A percentile compares a stretch with the other conserved stretches of the same genome.
Evolutionary conservation across 805 yeast species (phyloP).

Genomic region (Candida xiaguanensis): DNA sequence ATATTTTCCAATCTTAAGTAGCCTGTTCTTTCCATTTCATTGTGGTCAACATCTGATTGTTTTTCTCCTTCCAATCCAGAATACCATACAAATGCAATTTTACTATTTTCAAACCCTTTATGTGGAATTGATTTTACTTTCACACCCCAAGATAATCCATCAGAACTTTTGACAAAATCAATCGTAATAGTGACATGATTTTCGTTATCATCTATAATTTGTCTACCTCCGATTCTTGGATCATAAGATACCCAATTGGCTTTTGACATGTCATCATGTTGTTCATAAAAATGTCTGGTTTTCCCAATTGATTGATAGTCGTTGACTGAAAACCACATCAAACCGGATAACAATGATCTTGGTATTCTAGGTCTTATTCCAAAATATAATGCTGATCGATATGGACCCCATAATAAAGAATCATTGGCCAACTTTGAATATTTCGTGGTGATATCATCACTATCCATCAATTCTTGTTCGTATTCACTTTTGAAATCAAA

Average conservation of each 20-base stretch:
- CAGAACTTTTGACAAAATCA: conserved; percentile 69
- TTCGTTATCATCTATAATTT: conserved; percentile 64
- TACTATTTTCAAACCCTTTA: conserved; percentile 42
- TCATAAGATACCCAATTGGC: conserved; percentile 90
- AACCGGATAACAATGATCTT: conserved; percentile 67
- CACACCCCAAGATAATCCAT: conserved; percentile 77
- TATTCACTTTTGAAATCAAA: conserved; percentile 30
- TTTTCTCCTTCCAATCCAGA: conserved; percentile 66
- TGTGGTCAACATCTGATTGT: conserved; percentile 10
- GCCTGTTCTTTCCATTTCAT: conserved; percentile 16
- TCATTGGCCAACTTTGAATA: conserved; percentile 18
- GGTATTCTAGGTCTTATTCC: conserved; percentile 86
- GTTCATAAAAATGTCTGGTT: conserved; percentile 74
- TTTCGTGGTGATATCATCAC: conserved; percentile 11
- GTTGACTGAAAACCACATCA: conserved; percentile 83
- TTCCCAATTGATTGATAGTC: conserved; percentile 48
- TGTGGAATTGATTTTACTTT: conserved; percentile 66
- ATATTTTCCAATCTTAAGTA: conserved; percentile 23
- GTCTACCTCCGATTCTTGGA: conserved; percentile 82
- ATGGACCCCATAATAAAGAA: conserved; percentile 79
- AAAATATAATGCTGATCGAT: conserved; percentile 78
- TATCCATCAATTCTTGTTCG: neutral
- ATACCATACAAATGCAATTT: conserved; percentile 72
- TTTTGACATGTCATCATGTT: conserved; percentile 60
- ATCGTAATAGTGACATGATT: conserved; percentile 60